phyloP scores from a whole-genome alignment of 129 eudicot species.

The sunflower (Helianthus annuus) region HanXRQr2.0-SUNRISE NC_035443.2:33460473-33460972 shows the following conservation, averaged over 20 bases:
- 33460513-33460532: slow-evolving; percentile 30
- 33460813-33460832: slow-evolving; percentile 27
- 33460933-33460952: background rate
- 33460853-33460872: slow-evolving; percentile 33
- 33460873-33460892: slow-evolving; percentile 27
- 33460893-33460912: slow-evolving; percentile 22
- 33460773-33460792: slow-evolving; percentile 15
- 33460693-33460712: slow-evolving; percentile 41
- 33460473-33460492: slow-evolving; percentile 15
- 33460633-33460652: slow-evolving; percentile 23
- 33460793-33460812: slow-evolving; percentile 16
- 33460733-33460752: slow-evolving; percentile 36
- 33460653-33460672: slow-evolving; percentile 19
- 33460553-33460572: slow-evolving; percentile 16
- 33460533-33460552: slow-evolving; percentile 18
- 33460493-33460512: slow-evolving; percentile 18
- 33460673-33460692: background rate
- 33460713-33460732: slow-evolving; percentile 29
- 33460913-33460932: slow-evolving; percentile 5
- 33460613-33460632: slow-evolving; percentile 34
- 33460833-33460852: slow-evolving; percentile 29
- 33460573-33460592: background rate
- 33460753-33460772: slow-evolving; percentile 14
- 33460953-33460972: background rate
- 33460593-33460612: background rate